Base-by-base conservation (phyloP, 2,329 filamentous ascomycete species). In the Colletotrichum orchidophilum region DNA sequence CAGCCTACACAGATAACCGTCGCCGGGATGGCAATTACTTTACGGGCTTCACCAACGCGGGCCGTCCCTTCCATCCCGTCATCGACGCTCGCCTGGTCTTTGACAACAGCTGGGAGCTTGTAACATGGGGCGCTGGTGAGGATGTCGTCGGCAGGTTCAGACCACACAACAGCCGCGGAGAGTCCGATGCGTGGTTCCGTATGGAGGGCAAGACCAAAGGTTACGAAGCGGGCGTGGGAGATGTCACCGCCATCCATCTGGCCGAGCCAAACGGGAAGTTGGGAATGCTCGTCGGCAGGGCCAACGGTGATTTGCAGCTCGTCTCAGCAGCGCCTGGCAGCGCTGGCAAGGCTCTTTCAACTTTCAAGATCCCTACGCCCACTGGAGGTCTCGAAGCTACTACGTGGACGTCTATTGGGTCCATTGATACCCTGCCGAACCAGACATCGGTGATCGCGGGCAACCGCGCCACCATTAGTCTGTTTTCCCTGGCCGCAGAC, bases 91-190 rank as follows among this genome's bases (percentile, higher is more conserved):
- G 81, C 29, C 76, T 83, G 7, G 76, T 81, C 31, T 75, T 78
- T 5, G 76, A 76, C 13, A 77, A 77, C n/a, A 77, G 77, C 5
- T 77, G 83, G 29, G 87, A 90, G 76, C 72, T 87, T 13, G 78
- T 88, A 0, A 83, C 85, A 1, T 87, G 84, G 78, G 87, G 87
- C 0, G 85, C 83, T 0, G 87, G 87, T 0, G 86, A 89, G 76
- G 82, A 88, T 29, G 75, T 89, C 31, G 77, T 87, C 5, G 82
- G 84, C 3, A 79, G 85, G 26, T 78, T 81, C 29, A 82, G 83
- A 24, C 75, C 79, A 15, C 77, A 75, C 12, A 73, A 74, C 6
- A 77, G 71, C 3, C 73, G 46, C 66, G 62, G 66, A 4, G 57
- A 66, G 39, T 64, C 64, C 11, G 70, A 73, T 26, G 73, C 71